Conservation (phyloP, 2,329 filamentous ascomycete genomes). For the Juglanconis juglandina region DNA sequence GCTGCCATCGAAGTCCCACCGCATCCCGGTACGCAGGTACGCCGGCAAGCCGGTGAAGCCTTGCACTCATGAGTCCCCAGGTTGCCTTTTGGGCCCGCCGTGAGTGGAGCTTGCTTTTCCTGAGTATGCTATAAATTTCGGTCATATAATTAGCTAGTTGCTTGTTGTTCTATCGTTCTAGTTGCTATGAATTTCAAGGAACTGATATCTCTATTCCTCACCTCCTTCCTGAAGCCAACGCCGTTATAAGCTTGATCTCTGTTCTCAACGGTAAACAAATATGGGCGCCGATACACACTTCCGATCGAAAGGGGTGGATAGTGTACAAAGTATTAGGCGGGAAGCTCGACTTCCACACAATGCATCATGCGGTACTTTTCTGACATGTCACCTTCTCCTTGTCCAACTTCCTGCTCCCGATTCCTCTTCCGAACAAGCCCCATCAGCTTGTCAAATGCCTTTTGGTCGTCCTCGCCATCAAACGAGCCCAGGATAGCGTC, state of each 20-base stretch:
- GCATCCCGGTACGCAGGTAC: too few relatives aligned
- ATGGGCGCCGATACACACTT: background rate
- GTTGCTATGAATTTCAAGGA: background rate
- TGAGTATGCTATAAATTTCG: too few relatives aligned
- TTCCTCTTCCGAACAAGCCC: background rate
- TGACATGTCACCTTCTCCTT: background rate
- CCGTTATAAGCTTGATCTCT: background rate
- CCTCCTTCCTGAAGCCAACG: background rate
- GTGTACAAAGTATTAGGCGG: background rate
- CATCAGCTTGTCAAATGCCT: constrained; percentile 6
- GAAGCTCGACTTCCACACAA: background rate
- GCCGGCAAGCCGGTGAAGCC: too few relatives aligned
- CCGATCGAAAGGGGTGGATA: background rate
- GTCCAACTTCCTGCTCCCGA: background rate
- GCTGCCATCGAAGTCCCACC: too few relatives aligned
- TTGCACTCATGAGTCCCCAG: too few relatives aligned
- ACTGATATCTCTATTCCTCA: background rate
- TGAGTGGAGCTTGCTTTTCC: too few relatives aligned
- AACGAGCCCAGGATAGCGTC: constrained; percentile 14
- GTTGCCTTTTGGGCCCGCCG: too few relatives aligned
- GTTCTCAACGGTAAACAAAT: background rate
- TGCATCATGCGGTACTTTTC: background rate
- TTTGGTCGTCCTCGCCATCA: constrained; percentile 14
- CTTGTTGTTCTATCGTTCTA: background rate
- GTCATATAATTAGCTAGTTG: background rate